Percentiles rank a stretch among this genome's conserved stretches.
Conservation (phyloP, 345 rosid species). For the Sapria himalayana region DNA sequence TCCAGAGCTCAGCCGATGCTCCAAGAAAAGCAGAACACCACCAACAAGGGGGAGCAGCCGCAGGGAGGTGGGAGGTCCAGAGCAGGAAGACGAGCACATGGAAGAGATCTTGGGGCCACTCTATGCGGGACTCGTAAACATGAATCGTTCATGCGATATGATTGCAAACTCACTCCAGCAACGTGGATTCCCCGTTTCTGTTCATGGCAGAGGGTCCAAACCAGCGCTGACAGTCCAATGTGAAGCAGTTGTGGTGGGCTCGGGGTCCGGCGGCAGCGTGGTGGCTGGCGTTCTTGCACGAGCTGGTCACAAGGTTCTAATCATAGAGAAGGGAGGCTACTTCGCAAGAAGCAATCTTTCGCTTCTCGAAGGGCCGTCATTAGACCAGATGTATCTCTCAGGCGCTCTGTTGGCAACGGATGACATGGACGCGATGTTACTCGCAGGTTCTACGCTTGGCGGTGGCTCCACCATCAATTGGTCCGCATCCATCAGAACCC, state of each 20-base stretch:
- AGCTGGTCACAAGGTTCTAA: slow-evolving; percentile 57
- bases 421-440: slow-evolving; percentile 28
- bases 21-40: slow-evolving; percentile 4
- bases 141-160: slow-evolving; percentile 24
- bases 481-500: slow-evolving; percentile 67
- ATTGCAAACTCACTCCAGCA: slow-evolving; percentile 16
- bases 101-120: slow-evolving; percentile 46
- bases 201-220: slow-evolving; percentile 8
- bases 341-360: slow-evolving; percentile 44
- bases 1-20: slow-evolving; percentile 15
- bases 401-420: slow-evolving; percentile 39
- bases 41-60: slow-evolving; percentile 2
- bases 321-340: slow-evolving; percentile 57
- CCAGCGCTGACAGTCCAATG: slow-evolving; percentile 34
- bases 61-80: not conserved
- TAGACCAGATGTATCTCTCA: slow-evolving; percentile 56
- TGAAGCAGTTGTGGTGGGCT: slow-evolving; percentile 71
- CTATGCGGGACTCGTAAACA: slow-evolving; percentile 23
- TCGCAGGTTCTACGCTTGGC: slow-evolving; percentile 72
- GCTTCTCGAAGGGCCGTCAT: slow-evolving; percentile 47
- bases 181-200: slow-evolving; percentile 24
- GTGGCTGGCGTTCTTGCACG: slow-evolving; percentile 57
- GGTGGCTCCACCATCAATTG: slow-evolving; percentile 78
- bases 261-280: slow-evolving; percentile 70
- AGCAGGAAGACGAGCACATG: slow-evolving; percentile 6